Evolutionary conservation across 495 filamentous ascomycete genomes (phyloP).

Genomic region (Peziza echinospora): DNA sequence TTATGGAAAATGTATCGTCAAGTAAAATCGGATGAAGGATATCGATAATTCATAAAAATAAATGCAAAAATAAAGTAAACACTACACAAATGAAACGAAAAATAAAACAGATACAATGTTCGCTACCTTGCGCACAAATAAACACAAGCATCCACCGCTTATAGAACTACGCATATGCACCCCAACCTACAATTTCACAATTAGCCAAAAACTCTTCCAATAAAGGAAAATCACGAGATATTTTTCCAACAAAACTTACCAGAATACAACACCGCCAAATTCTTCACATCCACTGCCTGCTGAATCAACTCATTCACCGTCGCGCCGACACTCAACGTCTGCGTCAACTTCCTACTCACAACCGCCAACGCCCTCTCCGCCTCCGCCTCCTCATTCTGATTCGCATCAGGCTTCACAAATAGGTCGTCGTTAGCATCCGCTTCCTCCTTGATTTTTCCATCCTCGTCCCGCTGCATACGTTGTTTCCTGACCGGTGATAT

Average conservation of each 20-base stretch:
- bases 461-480: conserved; percentile 44
- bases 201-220: not conserved
- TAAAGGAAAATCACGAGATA: not conserved
- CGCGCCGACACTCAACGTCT: conserved; percentile 77
- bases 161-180: not conserved
- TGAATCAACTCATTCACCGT: conserved; percentile 96
- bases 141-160: too few species aligned
- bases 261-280: conserved; percentile 75
- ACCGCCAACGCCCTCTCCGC: conserved; percentile 80
- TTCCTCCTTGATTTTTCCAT: conserved; percentile 20
- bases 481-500: conserved; percentile 73
- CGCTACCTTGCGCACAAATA: too few species aligned
- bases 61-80: too few species aligned
- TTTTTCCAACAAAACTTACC: too few species aligned
- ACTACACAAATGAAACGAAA: too few species aligned
- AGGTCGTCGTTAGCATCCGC: not conserved
- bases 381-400: conserved; percentile 59
- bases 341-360: conserved; percentile 81
- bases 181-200: not conserved
- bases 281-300: conserved; percentile 78
- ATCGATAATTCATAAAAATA: too few species aligned
- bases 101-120: too few species aligned
- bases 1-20: too few species aligned
- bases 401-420: conserved; percentile 19
- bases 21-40: too few species aligned